Conservation (phyloP, 805 yeast genomes). For the Torulaspora franciscae region DNA sequence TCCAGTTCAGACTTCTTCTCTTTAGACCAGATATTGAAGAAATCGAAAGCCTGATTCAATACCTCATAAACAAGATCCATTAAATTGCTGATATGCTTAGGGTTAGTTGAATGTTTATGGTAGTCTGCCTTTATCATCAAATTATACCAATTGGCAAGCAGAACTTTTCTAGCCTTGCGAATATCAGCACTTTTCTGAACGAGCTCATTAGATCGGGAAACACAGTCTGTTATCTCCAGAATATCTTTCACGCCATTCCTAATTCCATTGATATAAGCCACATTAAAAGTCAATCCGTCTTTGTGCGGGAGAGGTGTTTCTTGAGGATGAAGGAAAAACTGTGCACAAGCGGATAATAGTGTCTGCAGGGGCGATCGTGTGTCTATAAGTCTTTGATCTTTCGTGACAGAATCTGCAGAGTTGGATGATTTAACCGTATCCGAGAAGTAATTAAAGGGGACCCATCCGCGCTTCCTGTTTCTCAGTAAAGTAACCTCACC, state of each 20-base stretch:
- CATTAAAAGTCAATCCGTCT: conserved; percentile 47
- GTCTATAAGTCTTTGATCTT: conserved; percentile 16
- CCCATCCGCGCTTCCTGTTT: conserved; percentile 70
- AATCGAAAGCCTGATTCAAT: conserved; percentile 55
- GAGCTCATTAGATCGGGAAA: conserved; percentile 66
- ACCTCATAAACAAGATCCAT: conserved; percentile 64
- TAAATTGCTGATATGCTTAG: conserved; percentile 54
- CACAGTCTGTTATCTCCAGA: conserved; percentile 63
- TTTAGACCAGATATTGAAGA: conserved; percentile 66
- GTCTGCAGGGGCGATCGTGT: conserved; percentile 51
- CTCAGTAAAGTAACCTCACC: conserved; percentile 74
- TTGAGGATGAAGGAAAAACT: conserved; percentile 59
- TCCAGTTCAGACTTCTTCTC: conserved; percentile 49
- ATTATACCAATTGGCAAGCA: conserved; percentile 77
- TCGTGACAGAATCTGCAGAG: background rate
- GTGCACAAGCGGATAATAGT: conserved; percentile 58
- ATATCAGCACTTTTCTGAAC: conserved; percentile 60
- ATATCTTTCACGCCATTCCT: conserved; percentile 67
- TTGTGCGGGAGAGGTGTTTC: conserved; percentile 40
- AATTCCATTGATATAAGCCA: conserved; percentile 54
- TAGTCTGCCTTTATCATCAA: conserved; percentile 73
- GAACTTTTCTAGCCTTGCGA: conserved; percentile 58
- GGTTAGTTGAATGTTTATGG: conserved; percentile 57
- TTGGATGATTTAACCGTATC: conserved; percentile 36
- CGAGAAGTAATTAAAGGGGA: conserved; percentile 74